Conservation (phyloP, 257 asterid genomes). For the Lavandula angustifolia region DNA sequence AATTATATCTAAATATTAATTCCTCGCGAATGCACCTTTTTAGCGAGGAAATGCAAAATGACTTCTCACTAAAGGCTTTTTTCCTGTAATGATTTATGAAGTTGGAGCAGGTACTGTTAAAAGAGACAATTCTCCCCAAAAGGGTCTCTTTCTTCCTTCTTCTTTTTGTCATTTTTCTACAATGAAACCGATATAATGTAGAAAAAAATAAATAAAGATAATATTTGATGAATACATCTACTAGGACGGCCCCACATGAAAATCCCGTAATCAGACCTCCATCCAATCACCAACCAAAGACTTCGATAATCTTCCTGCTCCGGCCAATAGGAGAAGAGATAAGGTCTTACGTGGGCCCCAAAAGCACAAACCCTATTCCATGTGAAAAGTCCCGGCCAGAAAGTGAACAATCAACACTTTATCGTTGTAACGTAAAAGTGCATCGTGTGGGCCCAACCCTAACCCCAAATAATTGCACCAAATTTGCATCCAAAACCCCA, state of each 20-base stretch:
- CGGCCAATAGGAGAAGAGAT: slow-evolving; percentile 65
- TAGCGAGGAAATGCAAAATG: no score
- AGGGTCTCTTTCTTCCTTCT: slow-evolving; percentile 40
- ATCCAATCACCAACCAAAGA: slow-evolving; percentile 54
- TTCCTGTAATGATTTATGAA: slow-evolving; percentile 28
- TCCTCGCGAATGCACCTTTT: no score
- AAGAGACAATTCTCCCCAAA: slow-evolving; percentile 43
- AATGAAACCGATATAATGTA: slow-evolving; percentile 24
- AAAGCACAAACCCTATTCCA: slow-evolving; percentile 38
- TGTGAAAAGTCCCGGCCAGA: slow-evolving; percentile 39
- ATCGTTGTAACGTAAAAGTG: slow-evolving; percentile 49
- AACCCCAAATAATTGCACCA: slow-evolving; percentile 49
- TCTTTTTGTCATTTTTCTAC: neutral
- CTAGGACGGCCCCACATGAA: slow-evolving; percentile 44
- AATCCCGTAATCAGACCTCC: slow-evolving; percentile 43
- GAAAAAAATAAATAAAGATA: slow-evolving; percentile 6
- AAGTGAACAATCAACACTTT: slow-evolving; percentile 32
- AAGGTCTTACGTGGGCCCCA: slow-evolving; percentile 46
- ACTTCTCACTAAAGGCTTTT: no score
- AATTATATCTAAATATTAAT: no score
- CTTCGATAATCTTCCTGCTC: slow-evolving; percentile 40
- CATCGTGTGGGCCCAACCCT: slow-evolving; percentile 51
- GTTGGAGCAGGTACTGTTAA: slow-evolving; percentile 28
- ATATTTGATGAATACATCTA: slow-evolving; percentile 43
- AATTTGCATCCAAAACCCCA: neutral